Evolutionary conservation across 208 protist species (phyloP).

Genomic region (Leishmania lainsoni): DNA sequence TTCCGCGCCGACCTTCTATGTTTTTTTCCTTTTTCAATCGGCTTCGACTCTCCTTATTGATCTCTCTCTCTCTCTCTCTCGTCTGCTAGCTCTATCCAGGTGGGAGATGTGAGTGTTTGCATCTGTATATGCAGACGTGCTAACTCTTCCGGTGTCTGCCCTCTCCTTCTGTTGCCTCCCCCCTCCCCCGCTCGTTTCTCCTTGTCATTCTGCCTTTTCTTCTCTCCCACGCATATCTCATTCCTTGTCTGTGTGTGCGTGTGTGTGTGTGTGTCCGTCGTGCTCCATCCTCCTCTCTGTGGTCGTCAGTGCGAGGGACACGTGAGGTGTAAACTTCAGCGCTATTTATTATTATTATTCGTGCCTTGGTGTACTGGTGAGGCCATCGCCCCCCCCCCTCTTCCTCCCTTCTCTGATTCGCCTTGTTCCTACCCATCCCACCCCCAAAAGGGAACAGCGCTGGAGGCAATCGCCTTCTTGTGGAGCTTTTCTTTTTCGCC

Average conservation of each 20-base stretch:
- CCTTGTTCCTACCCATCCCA: neutral
- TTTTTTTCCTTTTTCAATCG: neutral
- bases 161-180: conserved; percentile 5
- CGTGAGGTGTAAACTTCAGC: too few species aligned
- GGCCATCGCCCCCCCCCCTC: neutral
- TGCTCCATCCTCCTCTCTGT: conserved; percentile 2
- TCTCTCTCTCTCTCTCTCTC: neutral
- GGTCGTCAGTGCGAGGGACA: neutral
- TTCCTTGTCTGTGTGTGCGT: neutral
- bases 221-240: neutral
- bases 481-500: neutral
- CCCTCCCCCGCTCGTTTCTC: neutral
- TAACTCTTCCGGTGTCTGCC: neutral
- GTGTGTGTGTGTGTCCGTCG: neutral
- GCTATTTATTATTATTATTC: too few species aligned
- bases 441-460: neutral
- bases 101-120: neutral
- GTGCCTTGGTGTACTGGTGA: too few species aligned
- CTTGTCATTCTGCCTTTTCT: neutral
- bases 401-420: neutral
- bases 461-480: too few species aligned
- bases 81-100: neutral
- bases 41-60: neutral
- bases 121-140: neutral
- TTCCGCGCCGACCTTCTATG: too few species aligned